Base-by-base conservation (phyloP, 805 yeast species). In the Candida piceae region DNA sequence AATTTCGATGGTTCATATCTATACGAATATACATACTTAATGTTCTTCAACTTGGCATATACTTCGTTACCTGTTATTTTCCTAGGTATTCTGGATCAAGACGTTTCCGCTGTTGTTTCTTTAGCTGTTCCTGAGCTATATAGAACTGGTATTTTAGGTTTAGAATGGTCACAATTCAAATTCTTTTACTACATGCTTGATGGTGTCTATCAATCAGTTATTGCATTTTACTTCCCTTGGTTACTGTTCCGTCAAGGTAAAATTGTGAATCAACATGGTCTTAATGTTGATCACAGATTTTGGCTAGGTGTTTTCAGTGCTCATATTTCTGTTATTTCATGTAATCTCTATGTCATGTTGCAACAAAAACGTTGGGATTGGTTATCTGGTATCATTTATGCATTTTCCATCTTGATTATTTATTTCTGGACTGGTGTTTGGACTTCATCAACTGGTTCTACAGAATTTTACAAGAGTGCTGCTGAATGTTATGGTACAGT, bases 371-470 rank as follows among this genome's bases (percentile, higher is more conserved):
- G 88, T 45, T 85, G 94, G 94, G 94, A 84, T 60, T 78, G 83
- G 80, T 53, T 84, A 17, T 67, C 84, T 15, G 35, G 71, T 19
- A 52, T 77, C 17, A 69, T 81, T 42, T 62, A 66, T 39, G 61
- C 70, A 1, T 52, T 85, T 31, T 78, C 87, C 11, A 67, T 69
- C 36, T 54, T 80, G 42, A 46, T 83, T 29, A 67, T 83, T 13
- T 81, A 71, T 48, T 73, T 78, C 53, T 84, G 94, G 94, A 75
- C 85, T 4, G 89, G 90, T n/a, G 74, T 78, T 16, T 84, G 89
- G 81, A 73, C 87, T 21, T 60, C 76, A 4, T 57, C 71, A 7
- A 19, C 31, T 3, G 58, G 64, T 38, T 70, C 84, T 7, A 31
- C 35, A n/a, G 84, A 78, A 49, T 80, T 79, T 48, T 84, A 76